Evolutionary conservation across 2,329 filamentous ascomycete species (phyloP), one percentile per base, ranked within the genome.

Genomic region (Chaetomiaceae sp.): DNA sequence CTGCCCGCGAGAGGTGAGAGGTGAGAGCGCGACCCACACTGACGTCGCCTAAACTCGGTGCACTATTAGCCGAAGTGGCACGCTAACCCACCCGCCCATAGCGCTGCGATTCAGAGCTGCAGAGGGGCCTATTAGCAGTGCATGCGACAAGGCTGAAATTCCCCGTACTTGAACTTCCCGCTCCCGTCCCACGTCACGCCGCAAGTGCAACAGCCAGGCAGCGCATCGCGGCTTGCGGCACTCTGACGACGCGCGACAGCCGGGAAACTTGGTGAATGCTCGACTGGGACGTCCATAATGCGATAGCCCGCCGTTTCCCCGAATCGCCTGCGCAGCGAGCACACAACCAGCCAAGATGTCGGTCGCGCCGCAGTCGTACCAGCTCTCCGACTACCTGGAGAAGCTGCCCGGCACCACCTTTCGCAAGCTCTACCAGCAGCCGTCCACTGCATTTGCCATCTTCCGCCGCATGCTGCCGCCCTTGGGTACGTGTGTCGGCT

Each of bases 391-490:
- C 63, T 97, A 95, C 69, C 83, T 97, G 64, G 90, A 97, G 76
- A 82, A 84, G 64, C 83, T 95, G 60, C 87, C 87, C 40, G 88
- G 90, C 54, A 88, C 86, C 34, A 94, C 88, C 29, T 95, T 97
- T 67, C 81, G 82, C 63, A 86, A 88, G 66, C 78, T 98, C 37
- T 98, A 98, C 74, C 86, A 90, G 70, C 90, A 96, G 73, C 93
- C 93, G 24, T 95, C 91, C 34, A 95, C 93, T 1, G 86, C 90
- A 30, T 81, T 98, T 56, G 93, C 93, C 56, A 90, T 98, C 60
- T 97, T 97, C 66, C 82, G 93, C 57, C 90, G 93, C 70, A 96
- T 98, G 89, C 78, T 98, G 48, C 88, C 93, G 48, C 86, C 94
- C 62, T 71, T 97, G 51, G 88, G 86, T 90, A 74, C 11, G 43